Evolutionary conservation across 441 rosid species (phyloP), one percentile per base, ranked within the genome.

Genomic region (Iberis amara): DNA sequence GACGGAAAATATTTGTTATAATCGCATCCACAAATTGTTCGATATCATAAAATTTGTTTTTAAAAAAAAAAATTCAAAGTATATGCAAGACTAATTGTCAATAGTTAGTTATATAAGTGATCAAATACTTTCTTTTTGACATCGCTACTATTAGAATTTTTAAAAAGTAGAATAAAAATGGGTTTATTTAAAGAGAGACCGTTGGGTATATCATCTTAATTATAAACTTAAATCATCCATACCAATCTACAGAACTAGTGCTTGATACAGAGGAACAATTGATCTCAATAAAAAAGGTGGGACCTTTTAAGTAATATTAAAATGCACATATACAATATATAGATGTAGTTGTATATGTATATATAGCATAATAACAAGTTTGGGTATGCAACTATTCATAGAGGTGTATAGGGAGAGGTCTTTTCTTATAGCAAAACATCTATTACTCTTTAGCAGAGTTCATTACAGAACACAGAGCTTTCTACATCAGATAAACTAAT

Each of bases 211-310:
- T 44, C 38, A 21, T 39, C 8, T 52, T 38, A 26, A 51, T 57
- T 26, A 28, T 50, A 65, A 59, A 33, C 11, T 39, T 32, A 60
- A 18, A 18, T 52, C 26, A 42, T 55, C 57, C 62, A 61, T 39
- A 49, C 66, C 49, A 60, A 60, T 60, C 5, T 33, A 39, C 48
- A 48, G 40, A 54, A 66, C 48, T 32, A 61, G 66, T 61, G 57
- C 57, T 60, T 43, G 62, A 41, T 55, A 60, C 66, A 61, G 62
- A 55, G 66, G 67, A 67, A 67, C 71, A 59, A 54, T 55, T 55
- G 45, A 66, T 66, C 66, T 43, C 71, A 61, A 55, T 54, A 42
- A 49, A 42, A 49, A 61, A 67, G 49, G 3, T 60, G 71, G 71
- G 71, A 55, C 62, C 66, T 43, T 11, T 40, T 33, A 52, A 39